A percentile compares a stretch with the other conserved stretches of the same genome.
Evolutionary conservation across 2,329 filamentous ascomycete genomes (phyloP).

Genomic region (Ustilaginoidea virens): DNA sequence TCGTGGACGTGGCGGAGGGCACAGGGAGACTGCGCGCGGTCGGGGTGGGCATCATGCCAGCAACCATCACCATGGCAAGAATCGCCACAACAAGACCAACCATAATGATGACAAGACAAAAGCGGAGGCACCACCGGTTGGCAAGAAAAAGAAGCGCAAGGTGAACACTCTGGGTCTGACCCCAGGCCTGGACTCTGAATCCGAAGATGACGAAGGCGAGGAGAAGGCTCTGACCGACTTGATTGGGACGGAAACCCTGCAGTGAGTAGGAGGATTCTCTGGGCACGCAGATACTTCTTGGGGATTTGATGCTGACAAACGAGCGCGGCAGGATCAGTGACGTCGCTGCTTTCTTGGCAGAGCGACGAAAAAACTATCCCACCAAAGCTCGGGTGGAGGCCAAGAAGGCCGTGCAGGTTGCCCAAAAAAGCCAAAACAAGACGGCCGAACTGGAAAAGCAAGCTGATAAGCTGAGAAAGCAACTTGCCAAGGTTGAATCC

Average conservation of each 20-base stretch:
- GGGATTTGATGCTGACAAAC: no score
- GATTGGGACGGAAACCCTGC: conserved; percentile 37
- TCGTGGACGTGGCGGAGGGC: conserved; percentile 18
- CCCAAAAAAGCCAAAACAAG: conserved; percentile 39
- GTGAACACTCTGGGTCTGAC: conserved; percentile 59
- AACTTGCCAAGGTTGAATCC: conserved; percentile 56
- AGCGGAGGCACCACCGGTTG: conserved; percentile 27
- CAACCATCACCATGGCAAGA: conserved; percentile 26
- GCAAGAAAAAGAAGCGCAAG: conserved; percentile 57
- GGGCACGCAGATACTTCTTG: background rate
- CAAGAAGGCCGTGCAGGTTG: conserved; percentile 36
- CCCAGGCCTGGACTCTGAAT: conserved; percentile 46
- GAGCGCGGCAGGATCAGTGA: conserved; percentile 49
- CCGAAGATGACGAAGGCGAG: conserved; percentile 53
- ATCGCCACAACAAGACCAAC: conserved; percentile 15
- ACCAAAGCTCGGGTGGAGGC: conserved; percentile 56
- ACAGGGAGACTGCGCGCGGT: conserved; percentile 25
- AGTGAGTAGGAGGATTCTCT: conserved; percentile 25
- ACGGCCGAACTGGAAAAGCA: conserved; percentile 42
- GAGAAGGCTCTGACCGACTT: conserved; percentile 49
- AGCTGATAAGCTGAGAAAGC: conserved; percentile 45
- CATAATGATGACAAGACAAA: conserved; percentile 12
- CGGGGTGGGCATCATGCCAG: conserved; percentile 17
- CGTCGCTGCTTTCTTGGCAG: conserved; percentile 63
- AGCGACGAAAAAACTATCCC: conserved; percentile 67